Percentiles rank a stretch among this genome's conserved stretches.
These are phyloP conservation scores for Solanum sejunctum DNA, from an alignment of 257 asterid genomes.

Conservation along the genomic window DNA sequence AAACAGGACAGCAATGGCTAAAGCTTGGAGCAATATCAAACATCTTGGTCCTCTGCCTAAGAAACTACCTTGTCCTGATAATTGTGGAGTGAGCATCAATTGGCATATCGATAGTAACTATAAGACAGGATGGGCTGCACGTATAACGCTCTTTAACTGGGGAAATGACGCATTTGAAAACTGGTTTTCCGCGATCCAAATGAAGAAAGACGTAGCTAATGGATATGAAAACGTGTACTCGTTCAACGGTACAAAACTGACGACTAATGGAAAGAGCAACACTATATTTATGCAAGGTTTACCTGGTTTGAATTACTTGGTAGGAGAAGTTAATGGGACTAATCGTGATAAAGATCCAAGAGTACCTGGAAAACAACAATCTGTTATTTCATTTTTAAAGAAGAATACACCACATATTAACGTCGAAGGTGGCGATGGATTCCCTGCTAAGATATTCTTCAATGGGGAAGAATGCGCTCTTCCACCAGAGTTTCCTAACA, in stretches of 20 bases:
- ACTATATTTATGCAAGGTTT: slow-evolving; percentile 83
- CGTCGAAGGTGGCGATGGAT: slow-evolving; percentile 56
- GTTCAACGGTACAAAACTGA: slow-evolving; percentile 52
- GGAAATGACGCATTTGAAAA: slow-evolving; percentile 33
- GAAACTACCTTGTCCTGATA: slow-evolving; percentile 75
- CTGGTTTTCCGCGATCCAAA: slow-evolving; percentile 64
- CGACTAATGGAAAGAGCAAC: slow-evolving; percentile 7
- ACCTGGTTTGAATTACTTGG: slow-evolving; percentile 61
- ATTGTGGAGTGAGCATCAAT: slow-evolving; percentile 85
- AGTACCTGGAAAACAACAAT: slow-evolving; percentile 88
- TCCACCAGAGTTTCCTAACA: slow-evolving; percentile 42
- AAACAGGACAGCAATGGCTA: slow-evolving; percentile 45
- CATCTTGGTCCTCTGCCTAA: slow-evolving; percentile 23
- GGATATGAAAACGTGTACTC: slow-evolving; percentile 71
- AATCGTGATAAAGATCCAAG: slow-evolving; percentile 44
- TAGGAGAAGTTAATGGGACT: slow-evolving; percentile 75
- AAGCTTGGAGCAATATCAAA: slow-evolving; percentile 45
- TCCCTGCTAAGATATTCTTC: slow-evolving; percentile 62
- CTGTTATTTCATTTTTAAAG: slow-evolving; percentile 66
- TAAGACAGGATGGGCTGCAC: slow-evolving; percentile 73
- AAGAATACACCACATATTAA: slow-evolving; percentile 22
- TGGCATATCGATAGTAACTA: slow-evolving; percentile 87
- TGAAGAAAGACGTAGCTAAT: slow-evolving; percentile 30
- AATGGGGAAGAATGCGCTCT: slow-evolving; percentile 89
- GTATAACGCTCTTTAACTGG: slow-evolving; percentile 90